Conservation (phyloP, 768 basidiomycete species). For the Mycena haematopus region DNA sequence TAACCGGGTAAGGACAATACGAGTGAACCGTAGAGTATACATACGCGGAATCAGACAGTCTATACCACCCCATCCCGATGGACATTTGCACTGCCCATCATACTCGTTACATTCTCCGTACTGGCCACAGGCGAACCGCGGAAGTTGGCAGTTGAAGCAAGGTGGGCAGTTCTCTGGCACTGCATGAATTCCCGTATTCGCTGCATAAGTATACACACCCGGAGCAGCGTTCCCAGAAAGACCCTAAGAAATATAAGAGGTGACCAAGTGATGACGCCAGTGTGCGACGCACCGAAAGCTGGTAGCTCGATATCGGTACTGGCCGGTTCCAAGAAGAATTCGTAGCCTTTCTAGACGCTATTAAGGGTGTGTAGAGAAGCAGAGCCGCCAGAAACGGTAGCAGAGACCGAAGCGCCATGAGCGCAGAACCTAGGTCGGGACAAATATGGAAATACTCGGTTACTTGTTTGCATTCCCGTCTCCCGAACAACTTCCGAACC, state of each 20-base stretch:
- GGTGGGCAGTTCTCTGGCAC: slow-evolving; percentile 70
- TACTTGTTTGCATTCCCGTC: too few relatives aligned
- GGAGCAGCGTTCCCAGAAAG: slow-evolving; percentile 16
- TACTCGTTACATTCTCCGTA: slow-evolving; percentile 90
- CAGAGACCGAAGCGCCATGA: slow-evolving; percentile 26
- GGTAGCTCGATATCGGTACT: slow-evolving; percentile 26
- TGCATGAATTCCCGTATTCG: background rate
- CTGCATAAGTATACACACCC: slow-evolving; percentile 8
- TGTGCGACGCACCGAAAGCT: slow-evolving; percentile 22
- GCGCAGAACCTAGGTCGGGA: slow-evolving; percentile 11
- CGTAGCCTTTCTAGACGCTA: slow-evolving; percentile 10
- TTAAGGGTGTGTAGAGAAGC: slow-evolving; percentile 11
- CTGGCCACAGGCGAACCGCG: slow-evolving; percentile 91
- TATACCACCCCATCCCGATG: slow-evolving; percentile 96
- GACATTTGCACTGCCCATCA: slow-evolving; percentile 96
- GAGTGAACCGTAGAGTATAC: slow-evolving; percentile 37
- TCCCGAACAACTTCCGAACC: too few relatives aligned
- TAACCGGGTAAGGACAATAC: background rate
- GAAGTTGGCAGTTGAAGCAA: slow-evolving; percentile 96
- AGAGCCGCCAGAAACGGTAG: slow-evolving; percentile 16
- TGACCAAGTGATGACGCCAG: background rate
- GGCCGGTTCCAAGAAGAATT: slow-evolving; percentile 23
- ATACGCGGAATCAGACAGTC: slow-evolving; percentile 92
- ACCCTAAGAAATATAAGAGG: slow-evolving; percentile 19
- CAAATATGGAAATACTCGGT: too few relatives aligned